Evolutionary conservation across 495 filamentous ascomycete species (phyloP), one percentile per base, ranked within the genome.

Genomic region (Penicillium paxilli): DNA sequence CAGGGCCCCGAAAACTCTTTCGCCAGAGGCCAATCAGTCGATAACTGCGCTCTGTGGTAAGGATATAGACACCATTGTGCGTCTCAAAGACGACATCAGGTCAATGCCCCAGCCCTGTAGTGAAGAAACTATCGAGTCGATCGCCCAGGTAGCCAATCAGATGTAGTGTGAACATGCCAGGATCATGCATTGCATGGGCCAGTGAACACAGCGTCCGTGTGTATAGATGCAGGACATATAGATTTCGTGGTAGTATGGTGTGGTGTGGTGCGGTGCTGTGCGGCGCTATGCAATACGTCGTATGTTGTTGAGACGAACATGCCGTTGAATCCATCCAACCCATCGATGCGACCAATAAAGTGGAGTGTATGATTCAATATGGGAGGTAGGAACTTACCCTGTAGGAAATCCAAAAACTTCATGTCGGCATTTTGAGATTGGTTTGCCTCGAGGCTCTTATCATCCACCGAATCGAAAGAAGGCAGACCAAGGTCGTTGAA

Each of bases 341-440:
- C 52, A 25, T 37, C 32, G 24, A 57, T 9, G 30, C 49, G 21
- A 60, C 47, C 58, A 54, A 55, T 44, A 55, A 41, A 21, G 45
- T 49, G 26, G 20, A 42, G 30, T 32, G 20, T 60, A 40, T 44
- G 38, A 25, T 53, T 48, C 14, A 47, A 46, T 42, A 30, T 44
- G 3, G 5, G 4, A n/a, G 23, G 17, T 12, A 1, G 2, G 19
- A 24, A 71, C 75, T 75, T 59, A 78, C 75, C 70, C 63, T 70
- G 65, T 20, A 78, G 51, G 14, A 78, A 67, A 48, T 78, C 70
- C 68, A 78, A 57, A 28, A 77, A 78, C 25, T 78, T 70, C 67
- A 74, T 67, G 44, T 76, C 71, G 25, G 55, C 49, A 37, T 60
- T 62, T 19, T 66, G 65, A 6, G 53, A 52, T 26, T 62, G 49